Evolutionary conservation across 345 rosid species (phyloP).

Genomic region (Hibiscus mutabilis): DNA sequence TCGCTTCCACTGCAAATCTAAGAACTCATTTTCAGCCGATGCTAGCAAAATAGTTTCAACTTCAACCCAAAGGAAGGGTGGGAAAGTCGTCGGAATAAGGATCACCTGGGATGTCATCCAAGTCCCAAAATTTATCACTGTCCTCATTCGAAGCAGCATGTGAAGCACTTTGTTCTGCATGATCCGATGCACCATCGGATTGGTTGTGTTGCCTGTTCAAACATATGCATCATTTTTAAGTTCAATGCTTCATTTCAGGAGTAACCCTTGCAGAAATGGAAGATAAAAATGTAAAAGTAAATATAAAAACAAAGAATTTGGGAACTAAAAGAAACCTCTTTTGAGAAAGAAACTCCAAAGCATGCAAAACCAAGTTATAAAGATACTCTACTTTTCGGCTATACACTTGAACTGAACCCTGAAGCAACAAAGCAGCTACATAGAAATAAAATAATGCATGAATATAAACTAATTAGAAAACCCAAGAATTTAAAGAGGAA

Average conservation of each 20-base stretch:
- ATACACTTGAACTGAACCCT: slow-evolving; percentile 95
- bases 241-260: background rate
- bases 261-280: background rate
- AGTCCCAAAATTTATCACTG: slow-evolving; percentile 65
- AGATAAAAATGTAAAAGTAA: background rate
- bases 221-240: background rate
- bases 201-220: slow-evolving; percentile 58
- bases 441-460: background rate
- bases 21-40: slow-evolving; percentile 6
- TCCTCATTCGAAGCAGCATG: slow-evolving; percentile 43
- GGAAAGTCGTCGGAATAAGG: background rate
- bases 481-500: background rate
- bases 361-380: slow-evolving; percentile 81
- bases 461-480: slow-evolving; percentile 2
- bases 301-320: background rate
- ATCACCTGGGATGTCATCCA: slow-evolving; percentile 73
- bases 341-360: slow-evolving; percentile 84
- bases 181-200: slow-evolving; percentile 32
- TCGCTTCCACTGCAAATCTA: slow-evolving; percentile 56
- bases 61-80: background rate
- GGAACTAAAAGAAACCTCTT: slow-evolving; percentile 44
- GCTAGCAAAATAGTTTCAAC: background rate
- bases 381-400: slow-evolving; percentile 95
- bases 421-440: slow-evolving; percentile 96
- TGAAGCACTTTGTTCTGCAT: slow-evolving; percentile 34